phyloP scores from a whole-genome alignment of 2,329 filamentous ascomycete genomes.

The Fusarium bactridioides region DNA sequence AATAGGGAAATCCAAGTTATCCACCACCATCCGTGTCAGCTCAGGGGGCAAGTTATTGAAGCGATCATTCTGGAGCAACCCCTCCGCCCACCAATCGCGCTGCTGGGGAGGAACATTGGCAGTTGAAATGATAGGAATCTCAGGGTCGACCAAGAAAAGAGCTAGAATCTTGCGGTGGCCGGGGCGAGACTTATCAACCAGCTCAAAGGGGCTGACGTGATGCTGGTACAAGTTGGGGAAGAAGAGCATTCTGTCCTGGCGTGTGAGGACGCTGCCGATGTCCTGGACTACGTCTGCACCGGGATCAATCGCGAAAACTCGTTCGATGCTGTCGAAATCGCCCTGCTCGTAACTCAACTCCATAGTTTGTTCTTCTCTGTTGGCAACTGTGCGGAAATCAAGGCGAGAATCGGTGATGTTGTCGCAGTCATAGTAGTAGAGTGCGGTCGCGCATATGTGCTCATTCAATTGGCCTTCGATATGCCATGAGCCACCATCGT shows the following conservation, averaged over 20 bases:
- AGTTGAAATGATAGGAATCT: slow-evolving; percentile 53
- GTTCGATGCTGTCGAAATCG: slow-evolving; percentile 46
- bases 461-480: slow-evolving; percentile 67
- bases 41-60: slow-evolving; percentile 24
- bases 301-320: slow-evolving; percentile 47
- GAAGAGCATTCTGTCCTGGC: slow-evolving; percentile 58
- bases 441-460: slow-evolving; percentile 67
- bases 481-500: slow-evolving; percentile 63
- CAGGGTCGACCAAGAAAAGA: slow-evolving; percentile 68
- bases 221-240: slow-evolving; percentile 66
- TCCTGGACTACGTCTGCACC: slow-evolving; percentile 40
- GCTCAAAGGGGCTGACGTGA: slow-evolving; percentile 58
- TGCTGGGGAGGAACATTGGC: slow-evolving; percentile 57
- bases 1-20: slow-evolving; percentile 29
- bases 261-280: slow-evolving; percentile 57
- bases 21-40: slow-evolving; percentile 22
- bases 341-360: slow-evolving; percentile 44
- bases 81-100: slow-evolving; percentile 47
- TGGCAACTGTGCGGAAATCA: slow-evolving; percentile 56
- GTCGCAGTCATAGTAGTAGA: slow-evolving; percentile 68
- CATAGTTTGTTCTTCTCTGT: slow-evolving; percentile 41
- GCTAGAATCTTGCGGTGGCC: slow-evolving; percentile 68
- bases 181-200: slow-evolving; percentile 58
- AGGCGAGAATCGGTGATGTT: slow-evolving; percentile 65
- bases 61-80: not conserved